A percentile compares a stretch with the other conserved stretches of the same genome.
phyloP scores from a whole-genome alignment of 1,139 yeast genomes.

The Scheffersomyces parashehatae region DNA sequence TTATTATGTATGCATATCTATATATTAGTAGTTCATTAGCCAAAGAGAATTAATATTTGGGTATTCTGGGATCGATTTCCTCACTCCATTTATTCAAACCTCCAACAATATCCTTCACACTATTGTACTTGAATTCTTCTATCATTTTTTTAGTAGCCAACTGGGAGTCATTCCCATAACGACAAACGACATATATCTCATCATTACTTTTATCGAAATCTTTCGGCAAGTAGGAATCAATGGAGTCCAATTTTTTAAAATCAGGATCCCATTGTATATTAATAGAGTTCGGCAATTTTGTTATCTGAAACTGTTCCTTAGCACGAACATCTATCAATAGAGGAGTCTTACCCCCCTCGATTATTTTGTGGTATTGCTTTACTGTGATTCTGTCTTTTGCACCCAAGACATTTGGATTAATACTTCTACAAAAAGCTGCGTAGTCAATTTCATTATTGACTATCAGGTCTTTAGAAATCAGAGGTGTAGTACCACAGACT shows the following conservation, averaged over 20 bases:
- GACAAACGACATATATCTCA: conserved; percentile 59
- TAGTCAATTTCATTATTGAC: conserved; percentile 57
- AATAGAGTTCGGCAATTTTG: conserved; percentile 57
- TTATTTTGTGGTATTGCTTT: conserved; percentile 32
- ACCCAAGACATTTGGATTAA: conserved; percentile 47
- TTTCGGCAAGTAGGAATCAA: conserved; percentile 26
- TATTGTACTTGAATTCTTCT: conserved; percentile 45
- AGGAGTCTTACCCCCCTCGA: conserved; percentile 13
- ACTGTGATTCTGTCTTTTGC: conserved; percentile 49
- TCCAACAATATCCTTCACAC: conserved; percentile 72
- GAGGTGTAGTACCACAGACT: conserved; percentile 60
- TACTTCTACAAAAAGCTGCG: conserved; percentile 70
- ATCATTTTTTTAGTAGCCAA: conserved; percentile 62
- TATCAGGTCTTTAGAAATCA: conserved; percentile 49
- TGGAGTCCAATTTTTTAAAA: conserved; percentile 32
- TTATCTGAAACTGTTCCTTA: conserved; percentile 68
- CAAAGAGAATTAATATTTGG: conserved; percentile 52
- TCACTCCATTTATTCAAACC: conserved; percentile 76
- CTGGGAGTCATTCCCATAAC: conserved; percentile 92
- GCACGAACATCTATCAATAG: conserved; percentile 81
- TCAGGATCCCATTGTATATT: conserved; percentile 63
- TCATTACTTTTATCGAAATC: conserved; percentile 19
- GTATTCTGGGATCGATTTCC: conserved; percentile 60
- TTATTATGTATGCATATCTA: conserved; percentile 5
- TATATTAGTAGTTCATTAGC: not conserved